A percentile compares a stretch with the other conserved stretches of the same genome.
Conservation (phyloP, 1,139 yeast genomes). For the Hyphopichia khmerensis region DNA sequence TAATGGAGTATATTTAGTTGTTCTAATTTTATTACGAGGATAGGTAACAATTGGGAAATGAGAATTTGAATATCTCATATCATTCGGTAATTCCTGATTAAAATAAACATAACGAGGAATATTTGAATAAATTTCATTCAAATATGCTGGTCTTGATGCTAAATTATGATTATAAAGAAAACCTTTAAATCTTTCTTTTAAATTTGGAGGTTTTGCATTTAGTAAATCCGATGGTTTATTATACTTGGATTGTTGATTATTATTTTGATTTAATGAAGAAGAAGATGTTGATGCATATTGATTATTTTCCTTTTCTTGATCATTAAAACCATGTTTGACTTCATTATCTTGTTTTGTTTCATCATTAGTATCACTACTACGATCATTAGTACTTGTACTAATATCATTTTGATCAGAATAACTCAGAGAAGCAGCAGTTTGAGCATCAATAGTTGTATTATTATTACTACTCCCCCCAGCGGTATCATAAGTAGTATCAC, state of each 20-base stretch:
- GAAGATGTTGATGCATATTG: not conserved
- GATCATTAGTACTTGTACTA: not conserved
- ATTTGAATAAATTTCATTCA: constrained; percentile 33
- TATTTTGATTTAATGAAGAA: not conserved
- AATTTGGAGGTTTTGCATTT: constrained; percentile 30
- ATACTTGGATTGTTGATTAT: not conserved
- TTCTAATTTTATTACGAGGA: constrained; percentile 89
- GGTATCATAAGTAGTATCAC: too few species aligned
- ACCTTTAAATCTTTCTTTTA: constrained; percentile 25
- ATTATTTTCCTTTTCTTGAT: not conserved
- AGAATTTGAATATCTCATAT: constrained; percentile 32
- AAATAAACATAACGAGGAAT: constrained; percentile 40
- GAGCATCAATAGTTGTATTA: not conserved
- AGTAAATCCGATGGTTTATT: constrained; percentile 3
- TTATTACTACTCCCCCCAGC: too few species aligned
- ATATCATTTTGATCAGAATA: not conserved
- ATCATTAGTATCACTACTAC: not conserved
- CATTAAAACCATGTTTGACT: too few species aligned
- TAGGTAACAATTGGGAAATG: constrained; percentile 60
- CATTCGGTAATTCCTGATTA: constrained; percentile 34
- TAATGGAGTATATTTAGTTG: constrained; percentile 92
- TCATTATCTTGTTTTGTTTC: not conserved
- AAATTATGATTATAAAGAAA: constrained; percentile 33
- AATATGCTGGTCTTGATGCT: constrained; percentile 32
- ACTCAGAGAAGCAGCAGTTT: not conserved